Evolutionary conservation across 192 early-diverging fungal genomes (phyloP), one percentile per base, ranked within the genome.

Genomic region (Dissophora ornata): DNA sequence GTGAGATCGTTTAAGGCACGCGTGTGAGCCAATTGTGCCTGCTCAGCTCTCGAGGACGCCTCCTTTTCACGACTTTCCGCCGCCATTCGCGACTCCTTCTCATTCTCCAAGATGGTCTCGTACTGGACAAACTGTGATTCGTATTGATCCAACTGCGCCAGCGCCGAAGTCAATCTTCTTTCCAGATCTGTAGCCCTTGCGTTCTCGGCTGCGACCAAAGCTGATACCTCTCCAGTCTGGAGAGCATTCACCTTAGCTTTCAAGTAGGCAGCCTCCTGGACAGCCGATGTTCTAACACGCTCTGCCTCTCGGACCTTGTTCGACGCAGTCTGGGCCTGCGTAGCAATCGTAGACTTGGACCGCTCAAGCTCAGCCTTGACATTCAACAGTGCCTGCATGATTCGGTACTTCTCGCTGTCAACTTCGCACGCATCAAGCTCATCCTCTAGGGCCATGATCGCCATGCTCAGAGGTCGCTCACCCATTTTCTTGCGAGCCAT

Each of bases 191-290:
- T 18, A 0, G 78, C 78, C 29, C 86, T 77, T 22, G 69, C 73
- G 21, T 70, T 63, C 54, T 87, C 86, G 4, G 85, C 67, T 2
- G 33, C 29, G 4, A 77, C 67, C 16, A 87, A 48, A 0, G 77
- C 69, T 11, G 67, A 52, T 4, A 48, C 44, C 41, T 83, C 75
- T 0, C 73, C 75, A 6, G 70, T 55, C 41, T 84, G 69, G 15
- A 88, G 55, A 4, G 87, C 87, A 3, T 67, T 61, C 40, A 83
- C 70, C 49, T 84, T 83, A 12, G 85, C 74, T 53, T 85, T 86
- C 59, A 83, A 79, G 36, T 86, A 85, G 2, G 79, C 81, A 51
- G 86, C 83, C 59, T 88, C 87, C 48, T 88, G 80, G 16, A 88
- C 53, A 3, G 87, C 87, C 18, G 83, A 84, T 1, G 80, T 80